phyloP scores from a whole-genome alignment of 2,329 filamentous ascomycete genomes.

The Dactylellina cionopaga region DNA sequence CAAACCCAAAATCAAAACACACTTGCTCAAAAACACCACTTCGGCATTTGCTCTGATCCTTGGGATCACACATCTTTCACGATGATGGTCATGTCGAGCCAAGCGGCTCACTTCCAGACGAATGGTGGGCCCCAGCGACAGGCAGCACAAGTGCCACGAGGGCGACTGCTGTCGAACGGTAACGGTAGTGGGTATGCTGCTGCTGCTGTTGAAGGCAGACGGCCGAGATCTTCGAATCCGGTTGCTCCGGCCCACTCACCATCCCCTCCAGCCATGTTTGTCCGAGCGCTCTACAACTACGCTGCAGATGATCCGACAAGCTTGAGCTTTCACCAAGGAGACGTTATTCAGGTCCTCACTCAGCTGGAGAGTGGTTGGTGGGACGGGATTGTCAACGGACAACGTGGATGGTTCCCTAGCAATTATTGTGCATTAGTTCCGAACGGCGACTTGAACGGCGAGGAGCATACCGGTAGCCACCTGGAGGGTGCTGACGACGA shows the following conservation, averaged over 20 bases:
- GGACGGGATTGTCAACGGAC: slow-evolving; percentile 97
- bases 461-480: slow-evolving; percentile 68
- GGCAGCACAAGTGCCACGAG: slow-evolving; percentile 36
- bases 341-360: slow-evolving; percentile 98
- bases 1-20: too few species aligned
- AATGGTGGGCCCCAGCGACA: slow-evolving; percentile 44
- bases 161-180: slow-evolving; percentile 60
- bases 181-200: slow-evolving; percentile 67
- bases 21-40: too few species aligned
- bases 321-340: slow-evolving; percentile 94
- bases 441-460: slow-evolving; percentile 76
- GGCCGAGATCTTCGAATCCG: slow-evolving; percentile 48
- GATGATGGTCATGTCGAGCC: slow-evolving; percentile 53
- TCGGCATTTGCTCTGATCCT: slow-evolving; percentile 23
- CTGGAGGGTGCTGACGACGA: slow-evolving; percentile 72
- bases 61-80: slow-evolving; percentile 24
- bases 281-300: slow-evolving; percentile 96
- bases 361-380: slow-evolving; percentile 99
- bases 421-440: slow-evolving; percentile 94
- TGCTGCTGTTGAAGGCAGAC: slow-evolving; percentile 36
- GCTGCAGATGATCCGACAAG: slow-evolving; percentile 96
- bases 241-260: slow-evolving; percentile 42
- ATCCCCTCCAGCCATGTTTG: slow-evolving; percentile 79
- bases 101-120: slow-evolving; percentile 45
- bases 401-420: slow-evolving; percentile 98